phyloP scores from a whole-genome alignment of 768 basidiomycete genomes.

The Trametes gibbosa region DNA sequence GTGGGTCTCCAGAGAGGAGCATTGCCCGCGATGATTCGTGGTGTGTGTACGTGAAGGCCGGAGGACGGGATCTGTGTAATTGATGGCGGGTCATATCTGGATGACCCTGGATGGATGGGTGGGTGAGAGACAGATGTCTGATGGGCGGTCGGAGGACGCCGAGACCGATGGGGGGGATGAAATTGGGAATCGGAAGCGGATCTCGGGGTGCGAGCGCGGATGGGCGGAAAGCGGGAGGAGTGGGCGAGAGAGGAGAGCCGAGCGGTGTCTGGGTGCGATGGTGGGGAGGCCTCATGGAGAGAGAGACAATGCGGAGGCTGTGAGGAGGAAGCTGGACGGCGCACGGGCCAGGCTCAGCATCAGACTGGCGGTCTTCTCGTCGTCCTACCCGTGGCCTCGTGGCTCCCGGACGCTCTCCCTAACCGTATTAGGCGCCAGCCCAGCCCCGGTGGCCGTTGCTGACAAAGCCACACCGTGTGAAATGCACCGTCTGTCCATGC shows the following conservation, averaged over 20 bases:
- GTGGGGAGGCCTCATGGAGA: not conserved
- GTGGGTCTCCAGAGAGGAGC: slow-evolving; percentile 4
- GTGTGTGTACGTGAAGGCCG: no score
- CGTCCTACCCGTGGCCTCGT: slow-evolving; percentile 1
- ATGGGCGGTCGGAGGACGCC: slow-evolving; percentile 1
- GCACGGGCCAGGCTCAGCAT: slow-evolving; percentile 1
- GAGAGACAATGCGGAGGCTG: not conserved
- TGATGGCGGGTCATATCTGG: not conserved
- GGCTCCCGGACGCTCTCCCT: slow-evolving; percentile 6
- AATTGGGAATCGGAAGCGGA: not conserved
- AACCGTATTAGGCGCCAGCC: not conserved
- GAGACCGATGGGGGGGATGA: not conserved
- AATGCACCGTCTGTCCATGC: not conserved
- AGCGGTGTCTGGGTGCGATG: not conserved
- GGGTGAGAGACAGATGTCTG: slow-evolving; percentile 5
- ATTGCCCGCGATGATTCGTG: not conserved
- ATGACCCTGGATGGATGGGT: not conserved
- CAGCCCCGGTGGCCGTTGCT: not conserved
- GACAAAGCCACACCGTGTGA: not conserved
- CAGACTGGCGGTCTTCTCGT: slow-evolving; percentile 9
- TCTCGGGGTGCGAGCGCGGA: not conserved
- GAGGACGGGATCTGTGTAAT: not conserved
- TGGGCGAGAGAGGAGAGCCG: not conserved
- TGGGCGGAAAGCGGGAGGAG: not conserved
- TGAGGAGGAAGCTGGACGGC: not conserved